Conservation (phyloP, 148 eudicot genomes). For the Simmondsia chinensis region DNA sequence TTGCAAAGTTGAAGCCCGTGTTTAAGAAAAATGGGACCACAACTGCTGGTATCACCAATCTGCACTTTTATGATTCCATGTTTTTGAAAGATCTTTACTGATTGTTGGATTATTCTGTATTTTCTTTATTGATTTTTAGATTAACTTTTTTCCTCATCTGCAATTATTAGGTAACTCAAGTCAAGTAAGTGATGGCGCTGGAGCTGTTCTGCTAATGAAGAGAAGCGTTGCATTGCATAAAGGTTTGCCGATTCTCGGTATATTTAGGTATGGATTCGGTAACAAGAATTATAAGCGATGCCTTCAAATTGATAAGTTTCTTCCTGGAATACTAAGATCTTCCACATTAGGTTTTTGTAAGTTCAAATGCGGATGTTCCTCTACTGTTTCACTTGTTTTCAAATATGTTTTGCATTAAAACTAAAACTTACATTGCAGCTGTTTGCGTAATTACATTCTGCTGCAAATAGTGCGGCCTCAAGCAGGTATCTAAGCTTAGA, state of each 20-base stretch:
- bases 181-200: conserved; percentile 98
- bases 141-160: conserved; percentile 2
- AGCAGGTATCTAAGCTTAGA: no score
- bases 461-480: no score
- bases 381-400: no score
- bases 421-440: no score
- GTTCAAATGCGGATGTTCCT: no score
- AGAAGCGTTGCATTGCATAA: conserved; percentile 77
- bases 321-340: no score
- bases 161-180: conserved; percentile 82
- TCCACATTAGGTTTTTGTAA: no score
- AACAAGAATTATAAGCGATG: no score
- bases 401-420: no score
- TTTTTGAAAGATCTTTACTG: background rate
- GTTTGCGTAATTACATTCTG: no score
- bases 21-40: conserved; percentile 93
- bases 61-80: background rate
- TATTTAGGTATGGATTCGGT: conserved; percentile 52
- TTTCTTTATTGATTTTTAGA: background rate
- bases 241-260: conserved; percentile 90
- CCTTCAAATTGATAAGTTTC: no score
- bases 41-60: conserved; percentile 70
- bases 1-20: conserved; percentile 79
- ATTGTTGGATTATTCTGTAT: background rate
- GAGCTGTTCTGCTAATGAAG: conserved; percentile 97